Percentiles rank a stretch among this genome's conserved stretches.
Conservation (phyloP, 2,329 filamentous ascomycete species). For the Penicillium crustosum region DNA sequence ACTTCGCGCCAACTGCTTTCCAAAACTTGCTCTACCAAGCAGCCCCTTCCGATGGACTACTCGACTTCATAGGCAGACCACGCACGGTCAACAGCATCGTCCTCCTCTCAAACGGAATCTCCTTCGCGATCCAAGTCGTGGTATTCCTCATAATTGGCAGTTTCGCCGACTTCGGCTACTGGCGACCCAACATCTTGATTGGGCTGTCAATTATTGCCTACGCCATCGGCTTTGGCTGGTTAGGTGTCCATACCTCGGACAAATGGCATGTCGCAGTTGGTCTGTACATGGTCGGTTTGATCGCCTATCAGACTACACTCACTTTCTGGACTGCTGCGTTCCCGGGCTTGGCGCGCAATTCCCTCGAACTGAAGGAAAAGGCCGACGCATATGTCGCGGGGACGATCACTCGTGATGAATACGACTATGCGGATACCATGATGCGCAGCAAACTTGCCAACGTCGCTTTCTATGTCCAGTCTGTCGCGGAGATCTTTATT, state of each 20-base stretch:
- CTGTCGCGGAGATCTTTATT: conserved; percentile 61
- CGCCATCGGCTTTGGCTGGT: conserved; percentile 65
- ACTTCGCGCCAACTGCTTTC: conserved; percentile 64
- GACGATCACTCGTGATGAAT: conserved; percentile 58
- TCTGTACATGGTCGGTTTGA: conserved; percentile 65
- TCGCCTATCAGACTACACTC: conserved; percentile 65
- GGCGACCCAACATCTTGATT: conserved; percentile 63
- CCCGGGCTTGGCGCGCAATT: conserved; percentile 58
- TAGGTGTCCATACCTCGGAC: conserved; percentile 60
- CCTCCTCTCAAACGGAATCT: conserved; percentile 65
- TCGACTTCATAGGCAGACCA: conserved; percentile 57
- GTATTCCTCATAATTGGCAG: conserved; percentile 49
- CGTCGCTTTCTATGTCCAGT: conserved; percentile 64
- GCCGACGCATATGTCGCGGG: conserved; percentile 53
- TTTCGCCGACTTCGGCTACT: conserved; percentile 63
- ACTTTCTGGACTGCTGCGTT: conserved; percentile 70
- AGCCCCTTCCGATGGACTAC: conserved; percentile 53
- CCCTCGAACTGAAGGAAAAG: conserved; percentile 50
- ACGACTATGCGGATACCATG: conserved; percentile 61
- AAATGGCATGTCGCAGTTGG: conserved; percentile 62
- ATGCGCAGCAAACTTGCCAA: conserved; percentile 65
- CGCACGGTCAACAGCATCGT: conserved; percentile 67
- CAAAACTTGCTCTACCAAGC: conserved; percentile 65
- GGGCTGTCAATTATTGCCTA: conserved; percentile 61
- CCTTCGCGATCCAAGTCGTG: conserved; percentile 65